Conservation (phyloP, 345 rosid species). For the Lumnitzera littorea region DNA sequence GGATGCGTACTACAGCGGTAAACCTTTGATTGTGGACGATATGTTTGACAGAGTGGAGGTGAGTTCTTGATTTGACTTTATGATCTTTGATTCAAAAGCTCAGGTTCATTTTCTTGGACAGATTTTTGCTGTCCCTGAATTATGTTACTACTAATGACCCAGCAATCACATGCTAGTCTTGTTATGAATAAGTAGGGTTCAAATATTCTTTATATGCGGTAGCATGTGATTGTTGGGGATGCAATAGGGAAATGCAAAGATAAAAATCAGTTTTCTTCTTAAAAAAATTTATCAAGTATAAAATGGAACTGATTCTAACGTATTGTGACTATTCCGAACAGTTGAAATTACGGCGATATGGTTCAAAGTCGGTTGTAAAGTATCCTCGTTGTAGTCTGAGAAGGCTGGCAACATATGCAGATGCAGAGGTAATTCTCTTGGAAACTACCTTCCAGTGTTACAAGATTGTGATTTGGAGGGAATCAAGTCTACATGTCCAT, state of each 20-base stretch:
- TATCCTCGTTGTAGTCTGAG: slow-evolving; percentile 95
- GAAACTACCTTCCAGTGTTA: background rate
- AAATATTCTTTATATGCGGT: too few relatives aligned
- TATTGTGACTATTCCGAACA: slow-evolving; percentile 15
- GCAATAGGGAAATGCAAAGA: too few relatives aligned
- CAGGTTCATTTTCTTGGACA: background rate
- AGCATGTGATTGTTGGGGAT: too few relatives aligned
- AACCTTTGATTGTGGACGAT: slow-evolving; percentile 83
- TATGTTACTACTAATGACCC: too few relatives aligned
- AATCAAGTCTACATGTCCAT: background rate
- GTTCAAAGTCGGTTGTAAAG: slow-evolving; percentile 86
- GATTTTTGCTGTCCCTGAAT: too few relatives aligned
- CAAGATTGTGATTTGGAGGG: background rate
- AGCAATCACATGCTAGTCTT: too few relatives aligned
- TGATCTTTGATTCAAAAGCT: background rate
- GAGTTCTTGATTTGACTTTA: background rate
- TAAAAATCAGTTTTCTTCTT: too few relatives aligned
- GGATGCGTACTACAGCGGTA: slow-evolving; percentile 81
- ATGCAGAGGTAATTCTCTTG: slow-evolving; percentile 71
- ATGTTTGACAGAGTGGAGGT: slow-evolving; percentile 99
- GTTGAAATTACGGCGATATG: slow-evolving; percentile 82
- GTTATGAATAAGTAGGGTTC: too few relatives aligned
- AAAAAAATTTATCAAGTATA: too few relatives aligned
- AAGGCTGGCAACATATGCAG: slow-evolving; percentile 76
- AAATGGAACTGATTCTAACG: too few relatives aligned